Percentiles rank a stretch among this genome's conserved stretches.
Evolutionary conservation across 495 filamentous ascomycete genomes (phyloP).

Genomic region (Hypoxylon perforatum): DNA sequence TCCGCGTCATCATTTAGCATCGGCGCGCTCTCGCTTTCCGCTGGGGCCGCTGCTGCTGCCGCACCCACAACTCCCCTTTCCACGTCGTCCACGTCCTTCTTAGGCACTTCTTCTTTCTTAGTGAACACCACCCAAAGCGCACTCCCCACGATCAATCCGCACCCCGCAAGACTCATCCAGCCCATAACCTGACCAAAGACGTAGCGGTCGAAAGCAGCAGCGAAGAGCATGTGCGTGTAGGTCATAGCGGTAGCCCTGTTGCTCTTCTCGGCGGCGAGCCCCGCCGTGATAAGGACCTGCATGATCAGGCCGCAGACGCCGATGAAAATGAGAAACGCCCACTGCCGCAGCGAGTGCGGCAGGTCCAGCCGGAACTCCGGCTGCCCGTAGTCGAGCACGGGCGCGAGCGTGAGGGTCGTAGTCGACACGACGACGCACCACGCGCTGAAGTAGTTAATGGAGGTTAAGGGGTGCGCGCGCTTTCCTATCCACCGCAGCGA

Average conservation of each 20-base stretch:
- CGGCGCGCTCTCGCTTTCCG: slow-evolving; percentile 39
- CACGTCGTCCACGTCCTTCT: slow-evolving; percentile 16
- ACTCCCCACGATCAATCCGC: slow-evolving; percentile 80
- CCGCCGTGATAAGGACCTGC: slow-evolving; percentile 89
- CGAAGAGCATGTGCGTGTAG: slow-evolving; percentile 94
- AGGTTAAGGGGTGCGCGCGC: slow-evolving; percentile 84
- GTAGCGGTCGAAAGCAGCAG: slow-evolving; percentile 80
- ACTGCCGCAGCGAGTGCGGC: slow-evolving; percentile 71
- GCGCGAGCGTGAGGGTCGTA: slow-evolving; percentile 63
- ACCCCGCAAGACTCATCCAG: slow-evolving; percentile 74
- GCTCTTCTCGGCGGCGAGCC: slow-evolving; percentile 73
- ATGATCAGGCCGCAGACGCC: slow-evolving; percentile 83
- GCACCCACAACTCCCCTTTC: slow-evolving; percentile 23
- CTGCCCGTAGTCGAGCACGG: slow-evolving; percentile 57
- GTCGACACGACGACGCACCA: slow-evolving; percentile 75
- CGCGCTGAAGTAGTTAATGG: slow-evolving; percentile 85
- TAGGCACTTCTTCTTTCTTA: slow-evolving; percentile 48
- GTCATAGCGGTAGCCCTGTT: slow-evolving; percentile 87
- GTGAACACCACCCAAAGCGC: slow-evolving; percentile 81
- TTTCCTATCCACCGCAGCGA: slow-evolving; percentile 86
- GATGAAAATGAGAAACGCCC: slow-evolving; percentile 74
- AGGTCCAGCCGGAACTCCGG: slow-evolving; percentile 69
- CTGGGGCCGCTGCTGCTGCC: background rate
- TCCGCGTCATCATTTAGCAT: slow-evolving; percentile 31
- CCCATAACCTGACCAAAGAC: slow-evolving; percentile 80